Conservation (phyloP, 441 rosid species). For the Jatropha podagrica region DNA sequence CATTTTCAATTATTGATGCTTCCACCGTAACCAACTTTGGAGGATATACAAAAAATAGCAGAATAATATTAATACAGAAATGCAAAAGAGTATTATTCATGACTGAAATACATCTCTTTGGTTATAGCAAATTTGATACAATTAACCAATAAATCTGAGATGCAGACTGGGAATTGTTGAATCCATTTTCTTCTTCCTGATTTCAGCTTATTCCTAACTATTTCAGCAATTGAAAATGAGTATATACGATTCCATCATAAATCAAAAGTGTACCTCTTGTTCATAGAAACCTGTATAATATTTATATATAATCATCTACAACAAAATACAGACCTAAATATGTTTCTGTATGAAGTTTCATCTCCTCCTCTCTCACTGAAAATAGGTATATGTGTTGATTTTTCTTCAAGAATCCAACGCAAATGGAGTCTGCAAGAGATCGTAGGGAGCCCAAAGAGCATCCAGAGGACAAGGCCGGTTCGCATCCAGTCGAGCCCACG, state of each 20-base stretch:
- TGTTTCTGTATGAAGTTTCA: not conserved
- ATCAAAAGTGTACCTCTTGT: not conserved
- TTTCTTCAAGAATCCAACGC: conserved; percentile 57
- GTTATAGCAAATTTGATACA: conserved; percentile 24
- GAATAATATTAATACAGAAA: not conserved
- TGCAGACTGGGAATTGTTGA: not conserved
- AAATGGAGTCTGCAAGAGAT: conserved; percentile 74
- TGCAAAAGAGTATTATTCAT: not conserved
- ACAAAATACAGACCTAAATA: conserved; percentile 14
- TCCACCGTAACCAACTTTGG: not conserved
- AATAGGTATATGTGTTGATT: not conserved
- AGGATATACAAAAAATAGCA: not conserved
- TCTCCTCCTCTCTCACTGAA: not conserved
- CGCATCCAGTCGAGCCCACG: conserved; percentile 86
- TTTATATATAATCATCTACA: conserved; percentile 10
- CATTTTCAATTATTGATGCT: not conserved
- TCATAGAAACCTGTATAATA: not conserved
- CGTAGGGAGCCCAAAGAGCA: conserved; percentile 93
- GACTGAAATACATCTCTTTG: conserved; percentile 16
- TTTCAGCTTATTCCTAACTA: not conserved
- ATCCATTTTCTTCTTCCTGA: not conserved
- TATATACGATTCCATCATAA: no score
- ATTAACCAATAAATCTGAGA: conserved; percentile 13
- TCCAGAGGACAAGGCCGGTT: conserved; percentile 90
- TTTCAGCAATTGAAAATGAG: not conserved